Base-by-base conservation (phyloP, 805 yeast species). In the Tetrapisispora pingtungensis region DNA sequence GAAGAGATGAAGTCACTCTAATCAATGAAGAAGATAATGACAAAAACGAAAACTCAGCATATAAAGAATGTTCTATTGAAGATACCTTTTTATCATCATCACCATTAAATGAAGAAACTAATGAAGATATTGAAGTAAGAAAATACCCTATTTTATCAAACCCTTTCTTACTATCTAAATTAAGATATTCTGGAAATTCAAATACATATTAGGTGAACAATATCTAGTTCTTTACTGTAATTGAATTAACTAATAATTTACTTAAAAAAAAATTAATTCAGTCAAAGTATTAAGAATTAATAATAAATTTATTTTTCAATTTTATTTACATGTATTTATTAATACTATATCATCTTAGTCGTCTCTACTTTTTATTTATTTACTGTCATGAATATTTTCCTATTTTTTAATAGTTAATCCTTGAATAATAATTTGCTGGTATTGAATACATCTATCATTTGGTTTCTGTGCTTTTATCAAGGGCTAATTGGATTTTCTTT, bases 401-500 rank as follows among this genome's bases (percentile, higher is more conserved):
- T n/a, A n/a, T n/a, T n/a, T n/a, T n/a, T n/a, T n/a, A n/a, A n/a
- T n/a, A 22, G 8, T 22, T 22, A 22, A 6, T 22, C 26, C 26
- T 22, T 22, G 5, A 22, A 22, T 4, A 28, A 28, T 12, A 28
- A 28, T 12, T 28, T 12, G 31, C 13, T 28, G 6, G 31, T 5
- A 28, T 10, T 14, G 12, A 28, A 12, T 10, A 28, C 12, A 28
- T 28, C n/a, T 28, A 12, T 28, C 13, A 7, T 28, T 15, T 15
- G 17, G 22, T 12, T 18, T 37, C 26, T 10, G 15, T 27, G 5
- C 17, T 15, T 27, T 37, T 37, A 15, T 37, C 40, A 17, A 37
- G 41, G 15, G 41, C 34, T 17, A 38, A 38, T 48, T 63, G 68
- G 33, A 69, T 64, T 57, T 84, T 85, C 52, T 77, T 78, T 44